phyloP scores from a whole-genome alignment of 768 basidiomycete genomes.

The Boletus tomentosulus region DNA sequence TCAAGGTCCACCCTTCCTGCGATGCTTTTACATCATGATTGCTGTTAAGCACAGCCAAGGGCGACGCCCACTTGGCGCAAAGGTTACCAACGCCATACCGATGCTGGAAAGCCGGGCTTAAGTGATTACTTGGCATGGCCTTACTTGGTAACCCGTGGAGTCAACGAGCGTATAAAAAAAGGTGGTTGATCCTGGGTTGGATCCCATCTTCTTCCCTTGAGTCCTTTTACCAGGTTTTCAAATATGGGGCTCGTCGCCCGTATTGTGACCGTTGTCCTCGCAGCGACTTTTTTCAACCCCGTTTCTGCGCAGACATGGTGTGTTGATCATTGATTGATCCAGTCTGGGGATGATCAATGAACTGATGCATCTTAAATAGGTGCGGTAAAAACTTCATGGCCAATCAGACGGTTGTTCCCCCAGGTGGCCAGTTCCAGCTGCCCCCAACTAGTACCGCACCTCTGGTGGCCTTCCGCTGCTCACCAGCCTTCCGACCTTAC shows the following conservation, averaged over 20 bases:
- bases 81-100: neutral
- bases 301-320: constrained; percentile 27
- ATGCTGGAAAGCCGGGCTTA: neutral
- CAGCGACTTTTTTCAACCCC: constrained; percentile 2
- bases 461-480: constrained; percentile 44
- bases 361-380: constrained; percentile 27
- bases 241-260: constrained; percentile 16
- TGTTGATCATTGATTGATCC: neutral
- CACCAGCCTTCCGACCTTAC: constrained; percentile 45
- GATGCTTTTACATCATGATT: neutral
- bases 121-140: neutral
- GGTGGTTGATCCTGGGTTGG: no score
- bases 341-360: no score
- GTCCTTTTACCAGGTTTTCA: neutral
- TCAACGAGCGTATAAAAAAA: constrained; percentile 14
- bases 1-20: neutral
- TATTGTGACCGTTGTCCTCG: constrained; percentile 8
- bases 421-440: constrained; percentile 43
- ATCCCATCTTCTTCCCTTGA: neutral
- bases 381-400: constrained; percentile 49
- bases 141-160: neutral
- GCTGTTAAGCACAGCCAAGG: neutral
- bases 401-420: constrained; percentile 38
- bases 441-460: constrained; percentile 33
- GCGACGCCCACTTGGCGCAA: neutral